Percentiles rank a stretch among this genome's conserved stretches.
phyloP scores from a whole-genome alignment of 208 protist genomes.

The Paratrypanosoma confusum region DNA sequence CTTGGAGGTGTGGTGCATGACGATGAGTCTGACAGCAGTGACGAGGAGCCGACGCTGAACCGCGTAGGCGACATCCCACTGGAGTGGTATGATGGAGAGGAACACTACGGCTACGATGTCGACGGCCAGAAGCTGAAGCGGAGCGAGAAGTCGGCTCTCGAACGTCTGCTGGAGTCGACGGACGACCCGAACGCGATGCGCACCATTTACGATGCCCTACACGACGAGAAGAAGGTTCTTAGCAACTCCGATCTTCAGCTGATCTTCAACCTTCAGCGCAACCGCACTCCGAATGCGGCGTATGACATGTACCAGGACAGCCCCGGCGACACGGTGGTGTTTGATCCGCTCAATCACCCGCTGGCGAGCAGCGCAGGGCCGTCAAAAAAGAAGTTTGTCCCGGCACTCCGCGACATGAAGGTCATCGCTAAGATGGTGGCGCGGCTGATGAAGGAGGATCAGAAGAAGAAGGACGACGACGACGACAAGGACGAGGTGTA shows the following conservation, averaged over 20 bases:
- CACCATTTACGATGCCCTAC: conserved; percentile 87
- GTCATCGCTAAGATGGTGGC: conserved; percentile 86
- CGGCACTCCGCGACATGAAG: conserved; percentile 82
- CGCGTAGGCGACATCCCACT: conserved; percentile 89
- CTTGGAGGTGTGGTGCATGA: conserved; percentile 65
- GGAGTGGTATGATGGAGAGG: conserved; percentile 92
- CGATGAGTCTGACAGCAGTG: conserved; percentile 81
- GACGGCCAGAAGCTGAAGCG: conserved; percentile 88
- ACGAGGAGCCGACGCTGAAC: conserved; percentile 85
- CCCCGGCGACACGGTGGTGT: conserved; percentile 68
- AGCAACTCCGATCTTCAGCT: conserved; percentile 85
- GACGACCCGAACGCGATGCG: conserved; percentile 87
- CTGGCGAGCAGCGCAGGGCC: conserved; percentile 74
- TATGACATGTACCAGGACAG: conserved; percentile 88
- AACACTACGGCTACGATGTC: conserved; percentile 89
- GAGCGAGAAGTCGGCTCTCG: conserved; percentile 71
- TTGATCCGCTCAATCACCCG: conserved; percentile 87
- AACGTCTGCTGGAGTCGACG: conserved; percentile 83
- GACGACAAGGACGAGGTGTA: conserved; percentile 21
- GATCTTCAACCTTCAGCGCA: conserved; percentile 90
- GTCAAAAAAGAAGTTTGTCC: conserved; percentile 78
- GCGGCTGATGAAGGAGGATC: conserved; percentile 47
- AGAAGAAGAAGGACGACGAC: conserved; percentile 18
- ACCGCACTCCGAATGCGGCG: conserved; percentile 72
- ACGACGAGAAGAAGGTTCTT: conserved; percentile 83